Evolutionary conservation across 345 rosid genomes (phyloP).

Genomic region (Eucalyptus polybractea): DNA sequence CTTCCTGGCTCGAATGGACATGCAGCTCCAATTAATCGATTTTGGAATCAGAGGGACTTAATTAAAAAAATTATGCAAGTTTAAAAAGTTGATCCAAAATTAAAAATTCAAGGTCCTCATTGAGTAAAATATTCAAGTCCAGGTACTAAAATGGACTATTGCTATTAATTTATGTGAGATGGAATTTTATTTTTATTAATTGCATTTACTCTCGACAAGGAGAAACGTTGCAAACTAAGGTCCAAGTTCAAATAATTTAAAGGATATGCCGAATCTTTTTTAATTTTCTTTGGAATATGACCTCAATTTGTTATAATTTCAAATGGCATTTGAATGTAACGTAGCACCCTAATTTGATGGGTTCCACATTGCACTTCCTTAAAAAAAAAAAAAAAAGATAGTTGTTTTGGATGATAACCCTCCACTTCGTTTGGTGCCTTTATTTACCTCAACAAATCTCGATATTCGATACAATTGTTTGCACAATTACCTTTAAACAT

Average conservation of each 20-base stretch:
- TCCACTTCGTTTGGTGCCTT: not conserved
- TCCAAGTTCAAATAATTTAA: not conserved
- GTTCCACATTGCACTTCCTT: not conserved
- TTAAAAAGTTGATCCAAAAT: not conserved
- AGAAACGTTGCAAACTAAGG: not conserved
- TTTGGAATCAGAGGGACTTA: not conserved
- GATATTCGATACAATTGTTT: not conserved
- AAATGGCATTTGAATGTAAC: not conserved
- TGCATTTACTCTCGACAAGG: not conserved
- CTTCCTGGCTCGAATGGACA: not conserved
- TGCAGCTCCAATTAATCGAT: not conserved
- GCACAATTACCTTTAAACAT: not conserved
- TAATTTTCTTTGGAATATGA: not conserved
- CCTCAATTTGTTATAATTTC: not conserved
- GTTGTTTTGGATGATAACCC: not conserved
- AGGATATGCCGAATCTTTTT: not conserved
- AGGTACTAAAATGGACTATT: not conserved
- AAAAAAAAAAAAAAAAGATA: not conserved
- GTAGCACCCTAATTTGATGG: not conserved
- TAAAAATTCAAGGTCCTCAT: not conserved
- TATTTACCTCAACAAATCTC: not conserved
- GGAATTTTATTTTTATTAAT: not conserved
- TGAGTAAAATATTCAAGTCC: not conserved
- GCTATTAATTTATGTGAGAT: not conserved
- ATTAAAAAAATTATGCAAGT: not conserved